Evolutionary conservation across 106 monocot genomes (phyloP), one percentile per base, ranked within the genome.

Genomic region (Iris macrosiphon): DNA sequence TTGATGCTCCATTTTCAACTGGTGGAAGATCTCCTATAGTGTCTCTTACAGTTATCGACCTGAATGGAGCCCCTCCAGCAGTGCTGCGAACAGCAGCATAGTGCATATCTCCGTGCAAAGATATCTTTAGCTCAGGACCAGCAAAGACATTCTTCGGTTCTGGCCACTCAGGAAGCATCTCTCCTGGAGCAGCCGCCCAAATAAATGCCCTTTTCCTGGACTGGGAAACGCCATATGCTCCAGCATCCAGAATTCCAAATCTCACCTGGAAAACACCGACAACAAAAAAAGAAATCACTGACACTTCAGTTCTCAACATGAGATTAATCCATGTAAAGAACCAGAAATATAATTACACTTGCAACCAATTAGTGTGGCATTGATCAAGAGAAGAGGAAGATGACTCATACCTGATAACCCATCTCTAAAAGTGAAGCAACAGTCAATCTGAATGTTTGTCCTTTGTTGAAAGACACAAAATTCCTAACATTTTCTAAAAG

Each of bases 131-230:
- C 49, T 87, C 87, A 8, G 92, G 83, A 23, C 79, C 40, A 45
- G 92, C 75, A 77, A 92, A 92, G 7, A 92, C 92, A 72, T 92
- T 82, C 87, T 87, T 80, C 6, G 92, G 92, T 40, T 92, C 87
- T 27, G 92, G 92, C 92, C 92, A 92, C 3, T 92, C 87, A 35
- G 92, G 92, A 41, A 92, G 77, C 12, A 31, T 80, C 67, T 92
- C 87, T 19, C 74, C 74, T 25, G 92, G 92, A 49, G 82, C 62
- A 60, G 92, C 92, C 40, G 92, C 92, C 92, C 92, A 92, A 28
- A 92, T 83, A 49, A 92, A 92, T 17, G 87, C 92, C 41, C 92
- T 82, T 59, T 92, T 92, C 15, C 92, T 79, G 27, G 92, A 92
- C 52, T 92, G 92, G 21, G 92, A 81, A 39, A 92, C 92, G 49